Conservation (phyloP, 2,329 filamentous ascomycete species). For the Hypoxylon sp. region DNA sequence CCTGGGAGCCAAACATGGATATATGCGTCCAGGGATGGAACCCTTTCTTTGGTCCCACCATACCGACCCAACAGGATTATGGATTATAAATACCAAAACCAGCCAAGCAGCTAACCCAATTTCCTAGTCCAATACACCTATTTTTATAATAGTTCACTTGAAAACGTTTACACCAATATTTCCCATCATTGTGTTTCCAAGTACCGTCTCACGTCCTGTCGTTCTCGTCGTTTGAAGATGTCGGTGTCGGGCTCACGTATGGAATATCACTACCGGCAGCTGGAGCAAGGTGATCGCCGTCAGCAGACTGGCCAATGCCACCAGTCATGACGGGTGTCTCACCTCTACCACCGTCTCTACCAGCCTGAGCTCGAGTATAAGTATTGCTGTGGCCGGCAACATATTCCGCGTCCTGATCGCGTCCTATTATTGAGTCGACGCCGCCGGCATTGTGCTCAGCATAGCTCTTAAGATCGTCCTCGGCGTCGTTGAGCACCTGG, state of each 20-base stretch:
- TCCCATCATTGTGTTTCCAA: neutral
- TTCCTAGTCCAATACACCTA: neutral
- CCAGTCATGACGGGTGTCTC: constrained; percentile 31
- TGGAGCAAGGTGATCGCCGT: constrained; percentile 14
- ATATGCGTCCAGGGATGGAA: constrained; percentile 5
- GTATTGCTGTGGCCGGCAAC: constrained; percentile 1
- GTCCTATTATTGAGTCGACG: constrained; percentile 15
- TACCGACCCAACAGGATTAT: constrained; percentile 9
- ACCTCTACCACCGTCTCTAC: constrained; percentile 4
- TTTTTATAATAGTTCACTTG: neutral
- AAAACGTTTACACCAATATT: neutral
- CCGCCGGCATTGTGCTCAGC: constrained; percentile 57
- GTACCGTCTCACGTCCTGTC: constrained; percentile 2
- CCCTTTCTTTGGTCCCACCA: neutral
- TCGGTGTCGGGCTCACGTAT: constrained; percentile 29
- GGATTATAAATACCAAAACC: constrained; percentile 18
- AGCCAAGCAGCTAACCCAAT: constrained; percentile 13
- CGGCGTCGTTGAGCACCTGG: constrained; percentile 90
- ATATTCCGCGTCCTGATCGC: constrained; percentile 20
- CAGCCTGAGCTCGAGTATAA: neutral
- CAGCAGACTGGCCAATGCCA: constrained; percentile 24
- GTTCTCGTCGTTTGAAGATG: constrained; percentile 19
- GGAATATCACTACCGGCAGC: constrained; percentile 25
- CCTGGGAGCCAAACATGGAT: neutral
- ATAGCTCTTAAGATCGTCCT: constrained; percentile 88